A percentile compares a stretch with the other conserved stretches of the same genome.
Conservation (phyloP, 805 yeast genomes). For the Yamadazyma nakazawae region DNA sequence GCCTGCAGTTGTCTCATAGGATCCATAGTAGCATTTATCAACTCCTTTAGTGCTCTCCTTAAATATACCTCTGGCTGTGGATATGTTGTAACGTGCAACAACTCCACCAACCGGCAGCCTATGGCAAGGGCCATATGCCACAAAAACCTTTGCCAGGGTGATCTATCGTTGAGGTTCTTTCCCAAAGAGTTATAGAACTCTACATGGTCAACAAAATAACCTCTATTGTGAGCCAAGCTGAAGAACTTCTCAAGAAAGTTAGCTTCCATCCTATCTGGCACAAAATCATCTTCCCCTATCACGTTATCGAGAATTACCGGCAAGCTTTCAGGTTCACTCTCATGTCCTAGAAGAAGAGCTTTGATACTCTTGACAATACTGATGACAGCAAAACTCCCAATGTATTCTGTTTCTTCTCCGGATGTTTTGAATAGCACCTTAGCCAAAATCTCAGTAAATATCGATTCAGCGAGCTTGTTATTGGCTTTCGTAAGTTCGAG, state of each 20-base stretch:
- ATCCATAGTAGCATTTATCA: slow-evolving; percentile 8
- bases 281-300: neutral
- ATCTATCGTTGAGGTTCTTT: neutral
- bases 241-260: too few species aligned
- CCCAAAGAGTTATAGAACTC: slow-evolving; percentile 5
- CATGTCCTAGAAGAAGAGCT: slow-evolving; percentile 2
- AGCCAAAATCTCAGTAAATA: slow-evolving; percentile 10
- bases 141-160: slow-evolving; percentile 11
- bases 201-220: slow-evolving; percentile 10
- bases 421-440: slow-evolving; percentile 8
- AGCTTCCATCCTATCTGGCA: slow-evolving; percentile 6
- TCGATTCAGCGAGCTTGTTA: too few species aligned
- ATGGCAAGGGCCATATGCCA: slow-evolving; percentile 14
- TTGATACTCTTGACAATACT: slow-evolving; percentile 13
- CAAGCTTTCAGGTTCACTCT: neutral
- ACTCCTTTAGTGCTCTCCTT: slow-evolving; percentile 10
- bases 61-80: slow-evolving; percentile 13
- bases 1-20: slow-evolving; percentile 12
- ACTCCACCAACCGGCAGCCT: slow-evolving; percentile 13
- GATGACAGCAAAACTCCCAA: slow-evolving; percentile 15
- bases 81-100: slow-evolving; percentile 9
- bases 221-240: slow-evolving; percentile 14
- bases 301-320: slow-evolving; percentile 6
- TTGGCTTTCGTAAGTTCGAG: too few species aligned
- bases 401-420: slow-evolving; percentile 12